A percentile compares a stretch with the other conserved stretches of the same genome.
Conservation (phyloP, 495 filamentous ascomycete species). For the Astrothelium subdiscretum region DNA sequence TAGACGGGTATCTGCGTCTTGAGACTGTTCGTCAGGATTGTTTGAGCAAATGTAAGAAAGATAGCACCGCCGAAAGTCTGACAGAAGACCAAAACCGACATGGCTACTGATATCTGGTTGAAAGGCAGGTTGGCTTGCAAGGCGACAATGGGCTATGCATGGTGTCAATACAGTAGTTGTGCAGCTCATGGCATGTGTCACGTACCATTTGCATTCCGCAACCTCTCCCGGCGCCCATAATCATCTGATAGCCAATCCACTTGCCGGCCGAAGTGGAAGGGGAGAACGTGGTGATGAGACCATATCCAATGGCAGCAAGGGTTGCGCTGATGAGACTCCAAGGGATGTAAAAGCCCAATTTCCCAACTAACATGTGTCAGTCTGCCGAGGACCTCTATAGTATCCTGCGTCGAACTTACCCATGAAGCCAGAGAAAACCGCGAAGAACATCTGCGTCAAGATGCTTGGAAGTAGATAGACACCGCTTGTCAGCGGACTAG, state of each 20-base stretch:
- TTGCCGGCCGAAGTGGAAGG: constrained; percentile 31
- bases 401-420: not conserved
- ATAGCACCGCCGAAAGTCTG: constrained; percentile 40
- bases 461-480: constrained; percentile 13
- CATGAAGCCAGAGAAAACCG: constrained; percentile 8
- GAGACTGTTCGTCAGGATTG: constrained; percentile 37
- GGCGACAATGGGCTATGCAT: constrained; percentile 27
- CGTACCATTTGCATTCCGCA: constrained; percentile 9
- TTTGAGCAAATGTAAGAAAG: constrained; percentile 34
- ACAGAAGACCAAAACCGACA: constrained; percentile 39
- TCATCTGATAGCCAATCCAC: constrained; percentile 51
- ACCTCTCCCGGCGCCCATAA: constrained; percentile 37
- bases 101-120: constrained; percentile 37
- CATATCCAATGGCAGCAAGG: constrained; percentile 31
- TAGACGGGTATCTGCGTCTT: not conserved
- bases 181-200: not conserved
- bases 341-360: constrained; percentile 41
- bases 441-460: constrained; percentile 11
- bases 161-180: not conserved
- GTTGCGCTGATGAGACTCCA: constrained; percentile 26
- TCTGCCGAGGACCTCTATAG: not conserved
- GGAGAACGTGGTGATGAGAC: constrained; percentile 39
- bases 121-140: constrained; percentile 39
- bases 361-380: constrained; percentile 20
- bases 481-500: constrained; percentile 15